These are phyloP conservation scores for Alternaria tenuissima DNA, from an alignment of 2,329 filamentous ascomycete species.

Conservation along the genomic window DNA sequence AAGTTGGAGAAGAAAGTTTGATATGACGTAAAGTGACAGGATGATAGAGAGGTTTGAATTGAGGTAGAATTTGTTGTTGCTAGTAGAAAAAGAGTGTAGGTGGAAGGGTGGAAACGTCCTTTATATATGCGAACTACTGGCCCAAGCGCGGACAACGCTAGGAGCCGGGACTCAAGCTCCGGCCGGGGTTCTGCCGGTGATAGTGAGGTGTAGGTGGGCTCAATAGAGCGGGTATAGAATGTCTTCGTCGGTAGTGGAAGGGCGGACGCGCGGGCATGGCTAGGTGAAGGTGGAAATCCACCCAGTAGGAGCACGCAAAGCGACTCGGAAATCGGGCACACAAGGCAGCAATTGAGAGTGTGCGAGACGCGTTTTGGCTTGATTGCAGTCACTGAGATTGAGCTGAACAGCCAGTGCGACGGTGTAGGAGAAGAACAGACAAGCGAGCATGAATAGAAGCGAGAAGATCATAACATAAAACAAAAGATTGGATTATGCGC, in stretches of 20 bases:
- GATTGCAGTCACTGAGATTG: slow-evolving; percentile 1
- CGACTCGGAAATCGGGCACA: background rate
- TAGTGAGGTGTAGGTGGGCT: slow-evolving; percentile 12
- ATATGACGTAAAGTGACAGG: background rate
- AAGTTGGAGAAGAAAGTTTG: background rate
- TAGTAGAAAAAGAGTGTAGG: slow-evolving; percentile 4
- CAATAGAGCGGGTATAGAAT: slow-evolving; percentile 8
- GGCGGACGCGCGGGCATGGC: background rate
- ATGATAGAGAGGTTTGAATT: background rate
- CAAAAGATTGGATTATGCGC: background rate
- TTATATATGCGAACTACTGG: slow-evolving; percentile 13
- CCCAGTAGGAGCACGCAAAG: slow-evolving; percentile 3
- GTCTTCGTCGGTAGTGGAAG: slow-evolving; percentile 6
- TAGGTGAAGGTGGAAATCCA: slow-evolving; percentile 8
- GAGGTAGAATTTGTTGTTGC: background rate
- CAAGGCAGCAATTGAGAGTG: background rate
- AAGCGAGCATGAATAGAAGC: background rate
- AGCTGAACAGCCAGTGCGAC: background rate
- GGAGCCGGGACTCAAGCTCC: background rate
- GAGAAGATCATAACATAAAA: background rate
- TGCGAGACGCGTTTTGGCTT: background rate
- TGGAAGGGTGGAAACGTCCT: background rate
- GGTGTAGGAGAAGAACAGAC: background rate
- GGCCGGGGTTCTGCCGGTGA: slow-evolving; percentile 12
- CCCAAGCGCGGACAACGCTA: background rate